Base-by-base conservation (phyloP, 2,329 filamentous ascomycete species). In the Aurifilum marmelostoma region DNA sequence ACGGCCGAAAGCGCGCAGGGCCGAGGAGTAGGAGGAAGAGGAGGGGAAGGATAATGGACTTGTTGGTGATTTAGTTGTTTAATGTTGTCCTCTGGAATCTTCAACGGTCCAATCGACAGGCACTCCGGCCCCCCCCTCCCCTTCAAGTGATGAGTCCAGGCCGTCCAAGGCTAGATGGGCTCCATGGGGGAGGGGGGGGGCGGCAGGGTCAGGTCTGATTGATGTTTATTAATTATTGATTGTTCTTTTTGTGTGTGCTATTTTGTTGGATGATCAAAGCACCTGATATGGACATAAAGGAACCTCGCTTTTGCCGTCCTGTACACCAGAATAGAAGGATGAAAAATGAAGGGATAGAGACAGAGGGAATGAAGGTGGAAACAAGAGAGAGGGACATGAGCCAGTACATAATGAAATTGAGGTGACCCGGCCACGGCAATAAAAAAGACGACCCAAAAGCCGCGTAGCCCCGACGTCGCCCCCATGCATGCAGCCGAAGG, bases 1-100 rank as follows among this genome's bases (percentile, higher is more conserved):
- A 39, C 27, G 50, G 67, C 50, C 65, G 64, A 67, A 64, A 41
- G 52, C 65, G 68, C 68, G 68, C 67, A 69, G 60, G 52, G 65
- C 65, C 68, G 68, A 69, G 68, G 50, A 24, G 61, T 3, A 50
- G 41, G 39, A 18, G 39, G 41, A 47, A 8, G 43, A n/a, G 21
- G 21, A 9, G 43, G 43, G 18, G 8, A 47, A 47, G 43, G 43
- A 47, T n/a, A 7, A 21, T 47, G 41, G 41, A 21, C 41, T 21
- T 47, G 41, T 47, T 47, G 41, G 18, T 47, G 18, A 21, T 47
- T 16, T 21, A n/a, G 41, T 18, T 21, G 12, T 1, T 47, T 21
- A 18, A n/a, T n/a, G 41, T 1, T 21, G 41, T 21, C 16, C 16
- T 21, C 41, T 47, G 21, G 3, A n/a, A n/a, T n/a, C 18, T n/a